These are phyloP conservation scores for Krasilnikovozyma curviuscula DNA, from an alignment of 768 basidiomycete species.

Conservation along the genomic window DNA sequence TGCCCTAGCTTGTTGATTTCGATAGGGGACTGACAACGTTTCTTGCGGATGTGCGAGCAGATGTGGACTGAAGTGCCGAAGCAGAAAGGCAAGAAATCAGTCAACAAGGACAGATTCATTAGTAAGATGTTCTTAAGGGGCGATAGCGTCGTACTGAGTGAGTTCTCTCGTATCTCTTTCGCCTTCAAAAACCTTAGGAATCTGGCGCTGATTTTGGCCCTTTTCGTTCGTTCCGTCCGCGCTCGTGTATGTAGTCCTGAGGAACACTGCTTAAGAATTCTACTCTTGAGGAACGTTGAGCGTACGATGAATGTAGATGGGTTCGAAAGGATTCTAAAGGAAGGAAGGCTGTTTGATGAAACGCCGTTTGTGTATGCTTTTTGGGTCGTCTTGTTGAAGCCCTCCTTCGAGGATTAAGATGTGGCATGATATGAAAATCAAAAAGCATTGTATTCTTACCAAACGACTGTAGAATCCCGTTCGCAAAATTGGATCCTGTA, in stretches of 20 bases:
- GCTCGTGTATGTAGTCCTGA: neutral
- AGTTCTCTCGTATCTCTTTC: conserved; percentile 7
- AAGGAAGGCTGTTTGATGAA: no score
- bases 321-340: no score
- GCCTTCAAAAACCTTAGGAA: no score
- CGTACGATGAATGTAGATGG: conserved; percentile 52
- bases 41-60: conserved; percentile 29
- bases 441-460: no score
- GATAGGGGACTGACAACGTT: neutral
- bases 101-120: conserved; percentile 98
- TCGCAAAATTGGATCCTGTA: no score
- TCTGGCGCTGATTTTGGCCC: no score
- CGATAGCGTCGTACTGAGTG: no score
- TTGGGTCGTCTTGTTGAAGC: no score
- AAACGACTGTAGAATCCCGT: no score
- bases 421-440: no score
- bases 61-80: conserved; percentile 99
- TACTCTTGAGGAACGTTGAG: conserved; percentile 61
- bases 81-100: conserved; percentile 94
- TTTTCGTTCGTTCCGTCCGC: neutral
- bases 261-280: neutral
- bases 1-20: neutral
- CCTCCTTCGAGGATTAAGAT: no score
- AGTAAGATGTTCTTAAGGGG: conserved; percentile 18
- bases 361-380: no score